Percentiles rank a stretch among this genome's conserved stretches.
Evolutionary conservation across 192 early-diverging fungal species (phyloP).

Genomic region (Lobosporangium transversale): DNA sequence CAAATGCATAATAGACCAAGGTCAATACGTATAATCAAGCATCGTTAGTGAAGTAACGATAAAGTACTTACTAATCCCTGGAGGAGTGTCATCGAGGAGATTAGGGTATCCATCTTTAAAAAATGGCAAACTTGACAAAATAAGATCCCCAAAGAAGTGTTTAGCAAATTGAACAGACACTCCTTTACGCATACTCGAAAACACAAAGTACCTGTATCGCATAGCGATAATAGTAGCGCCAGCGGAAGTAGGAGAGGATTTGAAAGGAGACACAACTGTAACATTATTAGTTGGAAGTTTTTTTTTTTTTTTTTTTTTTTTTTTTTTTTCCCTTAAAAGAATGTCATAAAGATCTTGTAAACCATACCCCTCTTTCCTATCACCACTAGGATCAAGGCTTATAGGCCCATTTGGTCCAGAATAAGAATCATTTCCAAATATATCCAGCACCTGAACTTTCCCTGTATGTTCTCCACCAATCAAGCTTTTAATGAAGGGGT

Average conservation of each 20-base stretch:
- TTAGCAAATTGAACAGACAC: slow-evolving; percentile 3
- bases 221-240: background rate
- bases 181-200: slow-evolving; percentile 12
- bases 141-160: slow-evolving; percentile 1
- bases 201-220: slow-evolving; percentile 7
- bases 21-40: no score
- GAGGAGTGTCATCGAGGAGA: slow-evolving; percentile 14
- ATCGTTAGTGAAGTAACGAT: no score
- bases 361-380: slow-evolving; percentile 29
- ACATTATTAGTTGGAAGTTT: no score
- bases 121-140: background rate
- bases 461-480: slow-evolving; percentile 10
- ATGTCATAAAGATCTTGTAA: no score
- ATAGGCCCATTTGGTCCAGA: slow-evolving; percentile 23
- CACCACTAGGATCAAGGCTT: slow-evolving; percentile 15
- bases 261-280: no score
- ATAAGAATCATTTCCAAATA: slow-evolving; percentile 4
- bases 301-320: no score
- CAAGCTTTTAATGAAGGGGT: slow-evolving; percentile 1
- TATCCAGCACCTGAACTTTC: background rate
- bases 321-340: no score
- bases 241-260: no score
- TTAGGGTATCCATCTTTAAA: slow-evolving; percentile 12
- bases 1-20: no score
- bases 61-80: slow-evolving; percentile 24